A percentile compares a stretch with the other conserved stretches of the same genome.
These are phyloP conservation scores for Dissophora ornata DNA, from an alignment of 192 early-diverging fungal species.

Conservation along the genomic window DNA sequence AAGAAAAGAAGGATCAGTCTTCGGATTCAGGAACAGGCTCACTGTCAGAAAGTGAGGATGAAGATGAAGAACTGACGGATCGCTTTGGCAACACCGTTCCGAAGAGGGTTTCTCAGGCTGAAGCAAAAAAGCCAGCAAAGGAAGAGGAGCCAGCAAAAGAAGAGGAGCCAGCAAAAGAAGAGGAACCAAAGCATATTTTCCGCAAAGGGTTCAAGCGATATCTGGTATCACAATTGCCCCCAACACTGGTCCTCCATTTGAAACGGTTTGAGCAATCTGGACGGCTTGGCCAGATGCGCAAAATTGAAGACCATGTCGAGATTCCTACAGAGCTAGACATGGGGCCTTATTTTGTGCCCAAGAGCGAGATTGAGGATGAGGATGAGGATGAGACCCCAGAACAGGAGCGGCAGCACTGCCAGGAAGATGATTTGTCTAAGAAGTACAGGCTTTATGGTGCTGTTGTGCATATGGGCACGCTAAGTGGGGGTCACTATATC, in stretches of 20 bases:
- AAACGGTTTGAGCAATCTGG: constrained; percentile 60
- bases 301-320: constrained; percentile 56
- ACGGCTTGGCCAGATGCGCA: constrained; percentile 53
- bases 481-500: constrained; percentile 58
- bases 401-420: no score
- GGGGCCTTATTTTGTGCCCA: constrained; percentile 47
- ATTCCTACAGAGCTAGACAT: constrained; percentile 58
- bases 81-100: constrained; percentile 34
- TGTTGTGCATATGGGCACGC: constrained; percentile 58
- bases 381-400: constrained; percentile 23
- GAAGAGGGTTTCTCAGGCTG: not conserved
- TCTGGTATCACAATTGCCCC: constrained; percentile 51
- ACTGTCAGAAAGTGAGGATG: not conserved
- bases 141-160: not conserved
- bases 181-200: constrained; percentile 39
- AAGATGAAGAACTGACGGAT: constrained; percentile 18
- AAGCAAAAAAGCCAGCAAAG: not conserved
- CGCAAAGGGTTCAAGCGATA: constrained; percentile 56
- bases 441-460: constrained; percentile 60
- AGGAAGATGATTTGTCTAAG: constrained; percentile 2
- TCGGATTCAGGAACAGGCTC: constrained; percentile 2
- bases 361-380: constrained; percentile 42
- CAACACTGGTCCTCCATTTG: constrained; percentile 57
- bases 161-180: constrained; percentile 4
- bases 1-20: not conserved